Percentiles rank a stretch among this genome's conserved stretches.
phyloP scores from a whole-genome alignment of 768 basidiomycete genomes.

The Lactarius sp. region DNA sequence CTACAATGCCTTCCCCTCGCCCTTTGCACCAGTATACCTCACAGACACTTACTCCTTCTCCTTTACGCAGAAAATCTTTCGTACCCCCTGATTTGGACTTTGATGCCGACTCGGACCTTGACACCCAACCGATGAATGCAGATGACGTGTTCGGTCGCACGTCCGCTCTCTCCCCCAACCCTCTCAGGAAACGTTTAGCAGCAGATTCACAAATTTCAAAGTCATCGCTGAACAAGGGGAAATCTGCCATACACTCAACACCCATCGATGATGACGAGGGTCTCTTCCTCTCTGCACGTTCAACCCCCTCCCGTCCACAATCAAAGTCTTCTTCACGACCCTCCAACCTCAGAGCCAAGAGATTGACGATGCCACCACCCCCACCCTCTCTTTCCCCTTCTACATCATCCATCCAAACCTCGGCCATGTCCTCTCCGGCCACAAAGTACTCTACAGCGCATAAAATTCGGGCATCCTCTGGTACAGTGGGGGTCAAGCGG shows the following conservation, averaged over 20 bases:
- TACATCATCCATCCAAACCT: neutral
- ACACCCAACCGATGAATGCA: conserved; percentile 5
- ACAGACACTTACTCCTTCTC: conserved; percentile 23
- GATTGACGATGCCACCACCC: conserved; percentile 8
- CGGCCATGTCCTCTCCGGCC: neutral
- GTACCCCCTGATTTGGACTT: conserved; percentile 15
- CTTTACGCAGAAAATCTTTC: conserved; percentile 23
- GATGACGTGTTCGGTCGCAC: conserved; percentile 22
- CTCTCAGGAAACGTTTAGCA: neutral
- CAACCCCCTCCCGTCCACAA: conserved; percentile 11
- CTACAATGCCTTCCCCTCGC: conserved; percentile 16
- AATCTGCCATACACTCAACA: neutral
- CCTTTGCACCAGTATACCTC: conserved; percentile 11
- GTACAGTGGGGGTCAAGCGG: conserved; percentile 23
- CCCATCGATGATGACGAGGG: conserved; percentile 24
- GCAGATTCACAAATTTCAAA: neutral
- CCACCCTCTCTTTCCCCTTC: neutral
- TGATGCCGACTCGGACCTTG: conserved; percentile 18
- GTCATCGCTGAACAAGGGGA: conserved; percentile 2
- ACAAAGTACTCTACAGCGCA: conserved; percentile 3
- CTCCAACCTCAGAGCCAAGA: conserved; percentile 6
- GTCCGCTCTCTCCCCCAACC: neutral
- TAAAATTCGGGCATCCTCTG: neutral
- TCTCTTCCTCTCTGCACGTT: conserved; percentile 19
- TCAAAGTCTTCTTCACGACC: conserved; percentile 7